Evolutionary conservation across 2,329 filamentous ascomycete species (phyloP), one percentile per base, ranked within the genome.

Genomic region (Juglanconis sp.): DNA sequence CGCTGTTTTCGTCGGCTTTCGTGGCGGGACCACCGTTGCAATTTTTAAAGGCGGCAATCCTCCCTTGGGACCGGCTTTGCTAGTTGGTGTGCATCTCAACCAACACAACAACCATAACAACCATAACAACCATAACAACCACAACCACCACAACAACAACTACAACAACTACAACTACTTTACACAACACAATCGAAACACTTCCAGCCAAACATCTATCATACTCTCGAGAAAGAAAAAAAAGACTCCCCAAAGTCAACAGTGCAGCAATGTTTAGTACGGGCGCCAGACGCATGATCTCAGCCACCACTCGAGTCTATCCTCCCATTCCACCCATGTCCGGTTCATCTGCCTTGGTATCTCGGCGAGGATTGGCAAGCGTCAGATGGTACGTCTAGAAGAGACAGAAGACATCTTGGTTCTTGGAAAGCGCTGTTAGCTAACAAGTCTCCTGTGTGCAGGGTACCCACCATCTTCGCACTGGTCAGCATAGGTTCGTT

Each of bases 401-500:
- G 15, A 36, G 10, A 7, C 15, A 35, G 17, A 17, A 10, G 3
- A 51, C 24, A 24, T 24, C 24, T 24, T 24, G 24, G 24, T 24
- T 24, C 24, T 24, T 24, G 24, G 2, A 24, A 35, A 10, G 13
- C 4, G 1, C 3, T 10, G 30, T 24, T 13, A n/a, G 34, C 48
- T 57, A 35, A 53, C 48, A 53, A 49, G 24, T 36, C 35, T 44
- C 31, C 9, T 30, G 15, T 17, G 10, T 9, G 6, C 32, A 58
- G 57, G 62, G 59, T 62, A 0, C 59, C 62, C 24, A 57, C 62
- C 34, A 50, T 63, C 15, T 59, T 62, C 36, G 59, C 59, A 53
- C 53, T 63, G 51, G 59, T 59, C 31, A 48, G 56, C 59, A 59
- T 63, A 63, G 62, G 62, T 63, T 58, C 59, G 62, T 56, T 47